Base-by-base conservation (phyloP, 2,329 filamentous ascomycete genomes). In the Mycosphaerella arachidis region DNA sequence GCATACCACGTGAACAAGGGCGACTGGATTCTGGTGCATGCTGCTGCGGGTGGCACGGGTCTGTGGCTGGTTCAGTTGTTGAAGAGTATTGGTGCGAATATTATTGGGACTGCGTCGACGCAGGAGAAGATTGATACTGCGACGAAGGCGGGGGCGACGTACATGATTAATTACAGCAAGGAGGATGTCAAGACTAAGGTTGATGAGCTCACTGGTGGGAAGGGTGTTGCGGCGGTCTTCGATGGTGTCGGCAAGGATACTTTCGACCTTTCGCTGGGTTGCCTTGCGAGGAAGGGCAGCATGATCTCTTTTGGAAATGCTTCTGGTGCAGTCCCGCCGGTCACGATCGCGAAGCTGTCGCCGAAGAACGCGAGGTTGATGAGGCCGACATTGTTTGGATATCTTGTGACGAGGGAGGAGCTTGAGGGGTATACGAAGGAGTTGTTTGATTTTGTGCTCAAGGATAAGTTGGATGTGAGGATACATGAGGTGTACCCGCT, bases 171-270 rank as follows among this genome's bases (percentile, higher is more conserved):
- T 72, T 93, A 92, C 66, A 74, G 75, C 48, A 74, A 77, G 33
- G 85, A 87, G 52, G 79, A 84, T 59, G 77, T 88, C 27, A 82
- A 83, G 58, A 75, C 73, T 40, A 80, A 83, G 71, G 86, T 91
- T 6, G 78, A 82, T 68, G 82, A 89, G 71, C 85, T 90, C 53
- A 96, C 91, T 0, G 83, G 80, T 1, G 88, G 88, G 0, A 77
- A 85, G 61, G 92, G 92, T 7, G 86, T 88, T 2, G 83, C 85
- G 64, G 91, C 87, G 9, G 88, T 96, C 30, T 95, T 91, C 72
- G 92, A 96, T 72, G 89, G 90, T 6, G 90, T 96, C 2, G 92
- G 92, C 12, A 91, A 91, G 77, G 82, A 82, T 53, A 96, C 92
- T 0, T 96, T 94, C 76, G 90, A 96, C 67, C 81, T 84, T 20